phyloP scores from a whole-genome alignment of 108 stramenopile species.

The Cyclotella kingstonii region DNA sequence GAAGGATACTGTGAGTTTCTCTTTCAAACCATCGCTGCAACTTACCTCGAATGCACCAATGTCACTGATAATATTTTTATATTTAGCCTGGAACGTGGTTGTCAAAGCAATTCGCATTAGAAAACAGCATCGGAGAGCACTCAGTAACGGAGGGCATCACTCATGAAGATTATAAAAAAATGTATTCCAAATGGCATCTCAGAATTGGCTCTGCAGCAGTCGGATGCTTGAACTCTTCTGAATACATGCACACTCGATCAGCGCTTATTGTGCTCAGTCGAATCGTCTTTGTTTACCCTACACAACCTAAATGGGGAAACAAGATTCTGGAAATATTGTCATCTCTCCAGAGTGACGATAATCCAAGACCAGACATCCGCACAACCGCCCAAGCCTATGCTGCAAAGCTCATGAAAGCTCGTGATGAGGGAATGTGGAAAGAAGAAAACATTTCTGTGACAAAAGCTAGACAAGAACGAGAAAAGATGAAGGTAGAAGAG shows the following conservation, averaged over 20 bases:
- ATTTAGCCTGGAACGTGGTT: slow-evolving; percentile 30
- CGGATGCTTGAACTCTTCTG: slow-evolving; percentile 71
- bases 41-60: too few relatives aligned
- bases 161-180: slow-evolving; percentile 54
- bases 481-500: slow-evolving; percentile 59
- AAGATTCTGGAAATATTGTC: slow-evolving; percentile 57
- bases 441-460: slow-evolving; percentile 71
- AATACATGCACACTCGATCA: slow-evolving; percentile 85
- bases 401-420: slow-evolving; percentile 71
- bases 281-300: slow-evolving; percentile 75
- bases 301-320: slow-evolving; percentile 67
- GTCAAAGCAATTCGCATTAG: slow-evolving; percentile 36
- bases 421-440: slow-evolving; percentile 84
- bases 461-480: slow-evolving; percentile 64
- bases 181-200: slow-evolving; percentile 80
- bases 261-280: slow-evolving; percentile 75
- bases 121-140: slow-evolving; percentile 31
- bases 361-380: slow-evolving; percentile 73
- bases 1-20: slow-evolving; percentile 44
- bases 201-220: slow-evolving; percentile 61
- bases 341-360: slow-evolving; percentile 63
- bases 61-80: slow-evolving; percentile 2
- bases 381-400: slow-evolving; percentile 76
- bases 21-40: background rate
- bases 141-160: slow-evolving; percentile 33